Percentiles rank a stretch among this genome's conserved stretches.
Conservation (phyloP, 495 filamentous ascomycete species). For the Penicillium herquei region DNA sequence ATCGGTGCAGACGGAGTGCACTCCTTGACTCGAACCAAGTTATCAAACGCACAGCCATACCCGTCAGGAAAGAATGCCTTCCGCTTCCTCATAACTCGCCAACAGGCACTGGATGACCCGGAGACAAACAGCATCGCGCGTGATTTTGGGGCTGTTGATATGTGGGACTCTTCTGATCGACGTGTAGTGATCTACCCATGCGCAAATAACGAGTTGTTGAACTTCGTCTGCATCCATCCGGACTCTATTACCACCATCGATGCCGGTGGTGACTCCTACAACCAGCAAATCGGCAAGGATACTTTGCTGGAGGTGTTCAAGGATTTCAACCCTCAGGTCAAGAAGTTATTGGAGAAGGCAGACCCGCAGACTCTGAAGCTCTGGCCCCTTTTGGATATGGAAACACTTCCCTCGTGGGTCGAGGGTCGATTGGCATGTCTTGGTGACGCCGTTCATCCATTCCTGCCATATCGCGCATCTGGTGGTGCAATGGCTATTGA, state of each 20-base stretch:
- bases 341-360: constrained; percentile 45
- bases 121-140: constrained; percentile 40
- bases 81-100: constrained; percentile 54
- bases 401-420: constrained; percentile 52
- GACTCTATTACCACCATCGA: constrained; percentile 36
- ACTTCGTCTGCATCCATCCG: constrained; percentile 61
- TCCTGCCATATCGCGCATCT: constrained; percentile 55
- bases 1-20: constrained; percentile 55
- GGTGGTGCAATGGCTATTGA: constrained; percentile 59
- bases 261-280: constrained; percentile 39
- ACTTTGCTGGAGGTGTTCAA: constrained; percentile 50
- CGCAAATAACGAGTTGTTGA: constrained; percentile 52
- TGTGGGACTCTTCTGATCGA: constrained; percentile 51
- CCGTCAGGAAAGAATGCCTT: constrained; percentile 58
- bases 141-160: constrained; percentile 39
- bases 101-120: constrained; percentile 45
- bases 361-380: constrained; percentile 51
- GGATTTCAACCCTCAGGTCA: constrained; percentile 47
- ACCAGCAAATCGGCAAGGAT: constrained; percentile 43
- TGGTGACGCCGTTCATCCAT: constrained; percentile 65
- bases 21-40: constrained; percentile 43
- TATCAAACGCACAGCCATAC: constrained; percentile 38
- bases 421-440: constrained; percentile 49
- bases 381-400: constrained; percentile 61
- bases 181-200: constrained; percentile 61